These are phyloP conservation scores for Tremella fuciformis DNA, from an alignment of 768 basidiomycete species.

Conservation along the genomic window DNA sequence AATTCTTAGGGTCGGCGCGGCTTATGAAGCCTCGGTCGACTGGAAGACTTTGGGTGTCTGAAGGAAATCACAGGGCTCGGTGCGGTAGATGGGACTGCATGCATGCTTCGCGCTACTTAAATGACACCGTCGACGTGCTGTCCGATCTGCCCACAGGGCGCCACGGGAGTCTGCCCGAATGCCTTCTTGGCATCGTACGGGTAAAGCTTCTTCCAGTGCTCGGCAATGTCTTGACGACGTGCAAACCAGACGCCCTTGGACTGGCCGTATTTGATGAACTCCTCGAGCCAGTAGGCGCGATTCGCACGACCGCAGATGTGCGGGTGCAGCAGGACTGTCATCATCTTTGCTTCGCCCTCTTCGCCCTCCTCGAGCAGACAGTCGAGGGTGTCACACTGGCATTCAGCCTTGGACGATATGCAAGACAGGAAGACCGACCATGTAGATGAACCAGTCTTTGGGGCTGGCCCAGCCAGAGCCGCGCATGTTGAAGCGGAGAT, in stretches of 20 bases:
- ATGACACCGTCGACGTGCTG: too few relatives aligned
- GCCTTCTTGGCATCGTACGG: slow-evolving; percentile 28
- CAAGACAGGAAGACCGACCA: slow-evolving; percentile 11
- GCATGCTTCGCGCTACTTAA: too few relatives aligned
- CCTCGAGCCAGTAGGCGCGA: slow-evolving; percentile 20
- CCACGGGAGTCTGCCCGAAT: slow-evolving; percentile 20
- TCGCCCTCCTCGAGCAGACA: slow-evolving; percentile 28
- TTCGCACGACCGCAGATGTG: slow-evolving; percentile 30
- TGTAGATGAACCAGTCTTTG: slow-evolving; percentile 29
- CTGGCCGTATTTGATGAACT: slow-evolving; percentile 27
- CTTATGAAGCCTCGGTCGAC: slow-evolving; percentile 21
- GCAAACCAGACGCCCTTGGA: slow-evolving; percentile 26
- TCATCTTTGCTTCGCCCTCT: slow-evolving; percentile 28
- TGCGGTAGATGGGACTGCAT: too few relatives aligned
- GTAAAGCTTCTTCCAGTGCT: slow-evolving; percentile 22
- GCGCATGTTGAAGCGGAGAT: slow-evolving; percentile 19
- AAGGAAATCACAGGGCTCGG: too few relatives aligned
- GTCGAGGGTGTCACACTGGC: slow-evolving; percentile 27
- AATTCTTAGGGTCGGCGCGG: slow-evolving; percentile 30
- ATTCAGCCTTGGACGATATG: background rate
- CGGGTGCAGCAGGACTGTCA: slow-evolving; percentile 35
- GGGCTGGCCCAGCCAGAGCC: slow-evolving; percentile 36
- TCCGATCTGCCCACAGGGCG: slow-evolving; percentile 4
- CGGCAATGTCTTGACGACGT: slow-evolving; percentile 23
- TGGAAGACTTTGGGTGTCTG: slow-evolving; percentile 6